phyloP scores from a whole-genome alignment of 1,139 yeast species.

The Hansenula lynferdii region DNA sequence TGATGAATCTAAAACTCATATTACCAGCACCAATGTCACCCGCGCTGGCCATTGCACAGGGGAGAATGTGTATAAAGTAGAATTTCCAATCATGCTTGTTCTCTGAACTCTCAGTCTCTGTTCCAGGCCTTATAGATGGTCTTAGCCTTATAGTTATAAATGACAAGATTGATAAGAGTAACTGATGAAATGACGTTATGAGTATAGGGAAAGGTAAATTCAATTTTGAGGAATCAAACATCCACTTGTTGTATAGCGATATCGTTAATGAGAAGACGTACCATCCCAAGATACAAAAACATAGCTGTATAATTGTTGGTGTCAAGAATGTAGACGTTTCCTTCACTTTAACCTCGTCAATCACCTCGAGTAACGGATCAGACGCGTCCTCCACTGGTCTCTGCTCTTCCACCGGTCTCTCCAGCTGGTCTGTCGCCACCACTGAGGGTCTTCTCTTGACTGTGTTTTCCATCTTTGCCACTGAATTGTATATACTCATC shows the following conservation, averaged over 20 bases:
- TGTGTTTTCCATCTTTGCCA: too few relatives aligned
- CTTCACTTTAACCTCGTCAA: too few relatives aligned
- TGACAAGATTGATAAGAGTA: constrained; percentile 54
- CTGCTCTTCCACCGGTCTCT: too few relatives aligned
- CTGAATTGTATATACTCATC: too few relatives aligned
- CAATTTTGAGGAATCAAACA: constrained; percentile 73
- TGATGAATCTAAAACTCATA: constrained; percentile 70
- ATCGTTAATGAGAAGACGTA: constrained; percentile 66
- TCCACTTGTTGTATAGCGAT: constrained; percentile 95
- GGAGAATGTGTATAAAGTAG: constrained; percentile 56
- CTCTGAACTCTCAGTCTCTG: too few relatives aligned
- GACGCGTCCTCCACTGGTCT: too few relatives aligned
- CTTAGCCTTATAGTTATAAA: constrained; percentile 36
- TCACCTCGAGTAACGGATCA: too few relatives aligned
- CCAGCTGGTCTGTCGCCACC: too few relatives aligned
- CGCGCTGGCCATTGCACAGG: constrained; percentile 84
- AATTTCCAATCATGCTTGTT: constrained; percentile 25
- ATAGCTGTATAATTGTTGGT: neutral
- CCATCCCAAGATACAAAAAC: constrained; percentile 33
- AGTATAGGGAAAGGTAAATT: constrained; percentile 79
- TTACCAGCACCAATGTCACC: constrained; percentile 95
- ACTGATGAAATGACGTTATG: constrained; percentile 81
- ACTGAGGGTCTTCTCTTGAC: too few relatives aligned
- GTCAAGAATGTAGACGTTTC: too few relatives aligned
- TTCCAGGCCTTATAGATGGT: constrained; percentile 52